Percentiles rank a stretch among this genome's conserved stretches.
phyloP scores from a whole-genome alignment of 495 filamentous ascomycete species.

The Immersiella caudata region DNA sequence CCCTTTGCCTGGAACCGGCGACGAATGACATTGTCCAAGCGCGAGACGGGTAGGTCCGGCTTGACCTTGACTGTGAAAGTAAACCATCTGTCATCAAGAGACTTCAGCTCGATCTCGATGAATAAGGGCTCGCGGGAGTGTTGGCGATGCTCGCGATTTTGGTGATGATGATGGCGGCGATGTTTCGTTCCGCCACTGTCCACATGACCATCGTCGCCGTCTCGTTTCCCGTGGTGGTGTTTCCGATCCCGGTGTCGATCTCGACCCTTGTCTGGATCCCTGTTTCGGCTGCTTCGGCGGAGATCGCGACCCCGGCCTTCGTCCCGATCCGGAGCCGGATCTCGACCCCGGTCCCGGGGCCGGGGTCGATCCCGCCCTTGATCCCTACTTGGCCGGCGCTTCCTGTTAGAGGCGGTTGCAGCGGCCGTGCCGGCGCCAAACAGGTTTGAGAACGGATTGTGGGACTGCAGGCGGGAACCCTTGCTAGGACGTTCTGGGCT shows the following conservation, averaged over 20 bases:
- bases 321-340: constrained; percentile 6
- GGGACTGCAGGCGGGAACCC: constrained; percentile 5
- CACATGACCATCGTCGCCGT: neutral
- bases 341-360: constrained; percentile 9
- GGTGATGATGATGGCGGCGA: neutral
- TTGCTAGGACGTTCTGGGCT: constrained; percentile 16
- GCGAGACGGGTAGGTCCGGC: constrained; percentile 3
- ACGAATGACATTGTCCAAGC: constrained; percentile 20
- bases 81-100: constrained; percentile 20
- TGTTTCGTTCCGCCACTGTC: neutral
- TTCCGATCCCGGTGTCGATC: constrained; percentile 7
- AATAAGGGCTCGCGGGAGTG: neutral
- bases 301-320: neutral
- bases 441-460: neutral
- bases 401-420: neutral
- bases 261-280: constrained; percentile 4
- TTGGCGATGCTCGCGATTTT: neutral
- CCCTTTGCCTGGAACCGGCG: constrained; percentile 12
- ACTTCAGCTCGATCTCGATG: constrained; percentile 24
- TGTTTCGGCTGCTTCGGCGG: constrained; percentile 1
- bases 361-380: neutral
- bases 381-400: neutral
- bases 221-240: neutral
- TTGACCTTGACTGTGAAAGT: constrained; percentile 9
- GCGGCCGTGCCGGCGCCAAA: constrained; percentile 12